Conservation (phyloP, 805 yeast species). For the Saccharomycopsis vini region DNA sequence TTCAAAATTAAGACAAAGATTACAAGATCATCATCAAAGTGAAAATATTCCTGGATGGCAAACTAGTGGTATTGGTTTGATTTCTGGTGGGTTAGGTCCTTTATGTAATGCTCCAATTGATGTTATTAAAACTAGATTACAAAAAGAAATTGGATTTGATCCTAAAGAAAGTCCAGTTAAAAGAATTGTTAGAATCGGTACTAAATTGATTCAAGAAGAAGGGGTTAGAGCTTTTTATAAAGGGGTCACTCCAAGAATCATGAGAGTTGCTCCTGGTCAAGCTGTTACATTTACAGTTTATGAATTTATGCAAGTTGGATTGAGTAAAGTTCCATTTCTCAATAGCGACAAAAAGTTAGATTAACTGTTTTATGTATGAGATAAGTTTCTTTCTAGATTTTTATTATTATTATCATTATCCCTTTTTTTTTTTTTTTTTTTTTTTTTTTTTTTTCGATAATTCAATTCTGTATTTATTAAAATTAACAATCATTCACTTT, state of each 20-base stretch:
- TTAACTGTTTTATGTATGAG: too few species aligned
- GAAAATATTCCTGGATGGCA: conserved; percentile 82
- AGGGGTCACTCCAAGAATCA: conserved; percentile 97
- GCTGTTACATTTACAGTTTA: conserved; percentile 97
- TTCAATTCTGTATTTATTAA: not conserved
- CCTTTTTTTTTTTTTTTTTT: too few species aligned
- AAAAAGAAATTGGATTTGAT: conserved; percentile 65
- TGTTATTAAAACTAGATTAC: conserved; percentile 94
- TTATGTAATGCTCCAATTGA: conserved; percentile 96
- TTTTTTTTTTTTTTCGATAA: not conserved
- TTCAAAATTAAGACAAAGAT: conserved; percentile 66
- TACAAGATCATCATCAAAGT: conserved; percentile 50
- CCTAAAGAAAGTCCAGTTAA: conserved; percentile 58
- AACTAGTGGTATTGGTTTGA: conserved; percentile 82
- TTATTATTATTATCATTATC: too few species aligned
- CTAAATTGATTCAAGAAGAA: conserved; percentile 76
- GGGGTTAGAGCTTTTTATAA: conserved; percentile 85
- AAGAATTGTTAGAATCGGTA: conserved; percentile 73
- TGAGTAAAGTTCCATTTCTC: conserved; percentile 35
- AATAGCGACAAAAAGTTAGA: conserved; percentile 17
- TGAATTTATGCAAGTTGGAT: conserved; percentile 68
- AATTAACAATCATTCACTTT: too few species aligned
- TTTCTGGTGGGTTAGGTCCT: conserved; percentile 96
- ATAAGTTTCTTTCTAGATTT: too few species aligned
- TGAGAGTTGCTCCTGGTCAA: conserved; percentile 99